Conservation (phyloP, 176 grass and related monocot genomes). For the barley (Hordeum vulgare) region MorexV3_pseudomolecules_assembly NC_058524.1:106662356-106662855, state of each 20-base stretch:
- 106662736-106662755: constrained; percentile 29
- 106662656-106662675: neutral
- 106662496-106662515: neutral
- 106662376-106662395: neutral
- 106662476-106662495: neutral
- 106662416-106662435: neutral
- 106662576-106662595: neutral
- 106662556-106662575: neutral
- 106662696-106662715: constrained; percentile 37
- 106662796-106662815: neutral
- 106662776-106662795: neutral
- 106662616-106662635: neutral
- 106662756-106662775: neutral
- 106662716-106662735: constrained; percentile 21
- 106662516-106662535: neutral
- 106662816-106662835: neutral
- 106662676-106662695: constrained; percentile 20
- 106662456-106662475: neutral
- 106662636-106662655: neutral
- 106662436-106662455: neutral
- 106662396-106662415: neutral
- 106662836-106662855: neutral
- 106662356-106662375: too few relatives aligned
- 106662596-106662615: neutral
- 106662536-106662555: neutral